Base-by-base conservation (phyloP, 2,329 filamentous ascomycete species). In the Claviceps fusiformis region DNA sequence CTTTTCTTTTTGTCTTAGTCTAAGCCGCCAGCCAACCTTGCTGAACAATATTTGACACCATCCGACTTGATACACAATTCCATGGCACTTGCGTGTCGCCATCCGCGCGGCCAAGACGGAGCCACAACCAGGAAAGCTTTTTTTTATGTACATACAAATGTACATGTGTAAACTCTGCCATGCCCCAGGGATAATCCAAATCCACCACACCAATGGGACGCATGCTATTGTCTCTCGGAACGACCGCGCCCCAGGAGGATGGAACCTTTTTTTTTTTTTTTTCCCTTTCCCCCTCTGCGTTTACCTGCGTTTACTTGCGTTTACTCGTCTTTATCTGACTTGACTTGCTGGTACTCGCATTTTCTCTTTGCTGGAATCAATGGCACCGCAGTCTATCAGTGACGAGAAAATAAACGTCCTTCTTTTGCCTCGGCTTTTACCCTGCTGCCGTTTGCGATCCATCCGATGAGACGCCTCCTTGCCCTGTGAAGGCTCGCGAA, bases 401-500 rank as follows among this genome's bases (percentile, higher is more conserved):
- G 33, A 33, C 46, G 17, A n/a, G 46, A 6, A 45, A 24, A 24
- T 24, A 24, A 48, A 33, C 46, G 24, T 33, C 15, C 17, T 31
- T 27, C 44, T 47, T 7, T 7, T 47, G 13, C 27, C 46, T 48
- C 29, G 9, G 17, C 17, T 33, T 33, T 10, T 8, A 17, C 7
- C 17, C 56, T 56, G 54, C 45, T 55, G 35, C 10, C 35, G 37
- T 64, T 54, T 39, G 62, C 62, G 63, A 64, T 65, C 64, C 63
- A 62, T 65, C 67, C 63, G 62, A 64, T 65, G 64, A 68, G 61
- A 65, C 64, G 65, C 64, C 65, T 60, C 60, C 53, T 60, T 17
- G 13, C 59, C 57, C 61, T 64, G 62, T 60, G 19, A 17, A 45
- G 62, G 58, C 58, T 56, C 57, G 45, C 58, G 57, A 58, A 56